Percentiles rank a stretch among this genome's conserved stretches.
Conservation (phyloP, 192 early-diverging fungal genomes). For the Mortierella alpina region DNA sequence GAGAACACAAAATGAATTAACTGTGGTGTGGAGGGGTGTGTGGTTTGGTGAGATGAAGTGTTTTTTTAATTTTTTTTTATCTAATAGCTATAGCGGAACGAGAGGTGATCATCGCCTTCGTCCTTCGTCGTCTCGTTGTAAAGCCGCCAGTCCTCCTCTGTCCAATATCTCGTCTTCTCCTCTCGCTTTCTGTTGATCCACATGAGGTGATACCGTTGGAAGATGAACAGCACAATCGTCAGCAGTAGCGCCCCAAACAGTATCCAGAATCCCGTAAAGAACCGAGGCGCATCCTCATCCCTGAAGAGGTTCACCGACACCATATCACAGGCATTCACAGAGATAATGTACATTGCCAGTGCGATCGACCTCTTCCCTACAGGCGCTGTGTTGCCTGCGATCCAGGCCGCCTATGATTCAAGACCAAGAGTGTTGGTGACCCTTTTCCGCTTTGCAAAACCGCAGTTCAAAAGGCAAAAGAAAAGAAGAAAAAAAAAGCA, state of each 20-base stretch:
- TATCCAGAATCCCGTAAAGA: conserved; percentile 60
- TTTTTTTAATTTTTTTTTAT: neutral
- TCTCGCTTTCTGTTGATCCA: conserved; percentile 59
- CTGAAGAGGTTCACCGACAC: conserved; percentile 51
- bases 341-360: conserved; percentile 56
- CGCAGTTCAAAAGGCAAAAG: conserved; percentile 3
- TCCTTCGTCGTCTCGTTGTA: conserved; percentile 67
- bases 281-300: conserved; percentile 61
- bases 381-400: conserved; percentile 53
- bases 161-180: conserved; percentile 57
- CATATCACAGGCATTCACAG: conserved; percentile 54
- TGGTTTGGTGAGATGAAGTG: neutral
- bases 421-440: neutral
- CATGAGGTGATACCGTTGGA: conserved; percentile 56
- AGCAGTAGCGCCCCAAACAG: conserved; percentile 53
- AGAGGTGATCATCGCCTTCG: conserved; percentile 62
- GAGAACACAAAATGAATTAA: too few relatives aligned
- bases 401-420: conserved; percentile 47
- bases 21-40: neutral
- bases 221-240: conserved; percentile 54
- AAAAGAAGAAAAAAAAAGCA: neutral
- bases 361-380: conserved; percentile 54
- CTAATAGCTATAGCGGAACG: conserved; percentile 54
- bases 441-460: neutral
- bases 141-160: conserved; percentile 58